Conservation (phyloP, 805 yeast genomes). For the Yamadazyma laniorum region DNA sequence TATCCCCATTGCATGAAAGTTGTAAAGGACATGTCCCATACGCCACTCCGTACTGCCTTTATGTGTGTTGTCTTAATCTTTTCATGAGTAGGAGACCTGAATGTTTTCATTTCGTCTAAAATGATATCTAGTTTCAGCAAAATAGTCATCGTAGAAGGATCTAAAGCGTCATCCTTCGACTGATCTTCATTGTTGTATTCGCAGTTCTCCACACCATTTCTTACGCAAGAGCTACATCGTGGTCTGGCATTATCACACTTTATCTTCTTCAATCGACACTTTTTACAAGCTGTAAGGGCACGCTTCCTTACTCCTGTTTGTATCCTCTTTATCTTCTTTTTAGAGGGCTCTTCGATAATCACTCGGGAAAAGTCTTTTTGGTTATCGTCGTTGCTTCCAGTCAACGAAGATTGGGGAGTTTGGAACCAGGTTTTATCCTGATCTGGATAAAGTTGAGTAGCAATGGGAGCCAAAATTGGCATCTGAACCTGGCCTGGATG, state of each 20-base stretch:
- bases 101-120: constrained; percentile 22
- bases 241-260: constrained; percentile 39
- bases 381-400: neutral
- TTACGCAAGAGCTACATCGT: constrained; percentile 32
- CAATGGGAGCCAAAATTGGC: too few species aligned
- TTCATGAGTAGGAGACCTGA: constrained; percentile 13
- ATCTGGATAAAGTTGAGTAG: too few species aligned
- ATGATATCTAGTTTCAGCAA: constrained; percentile 29
- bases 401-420: neutral
- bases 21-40: constrained; percentile 37
- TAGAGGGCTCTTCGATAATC: constrained; percentile 5
- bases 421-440: neutral
- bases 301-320: constrained; percentile 21
- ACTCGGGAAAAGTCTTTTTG: neutral
- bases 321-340: constrained; percentile 2
- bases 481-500: neutral
- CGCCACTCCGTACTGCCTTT: neutral
- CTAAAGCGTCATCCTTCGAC: constrained; percentile 20
- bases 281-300: constrained; percentile 40
- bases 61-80: neutral
- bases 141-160: constrained; percentile 26
- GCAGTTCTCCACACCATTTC: constrained; percentile 25
- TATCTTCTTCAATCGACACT: constrained; percentile 34
- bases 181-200: constrained; percentile 29
- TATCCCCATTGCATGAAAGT: constrained; percentile 30